These are phyloP conservation scores for Berberis vulgaris DNA, from an alignment of 164 flowering plant species.

Conservation along the genomic window DNA sequence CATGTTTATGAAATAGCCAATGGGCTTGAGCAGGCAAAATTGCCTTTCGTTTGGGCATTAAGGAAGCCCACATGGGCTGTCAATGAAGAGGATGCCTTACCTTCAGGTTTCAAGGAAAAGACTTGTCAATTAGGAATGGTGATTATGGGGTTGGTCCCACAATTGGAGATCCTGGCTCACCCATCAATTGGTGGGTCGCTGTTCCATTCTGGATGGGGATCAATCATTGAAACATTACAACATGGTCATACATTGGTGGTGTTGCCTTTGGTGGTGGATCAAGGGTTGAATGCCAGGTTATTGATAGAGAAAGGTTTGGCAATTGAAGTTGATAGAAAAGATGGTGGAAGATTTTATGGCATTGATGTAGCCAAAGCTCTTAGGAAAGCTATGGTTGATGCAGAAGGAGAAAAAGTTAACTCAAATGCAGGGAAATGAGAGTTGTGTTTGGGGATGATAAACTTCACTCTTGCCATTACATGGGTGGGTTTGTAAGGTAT, in stretches of 20 bases:
- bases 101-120: background rate
- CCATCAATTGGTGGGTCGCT: background rate
- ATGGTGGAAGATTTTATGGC: constrained; percentile 1
- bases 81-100: background rate
- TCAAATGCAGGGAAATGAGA: background rate
- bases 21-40: background rate
- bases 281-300: constrained; percentile 1
- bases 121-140: background rate
- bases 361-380: background rate
- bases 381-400: background rate
- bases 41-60: background rate
- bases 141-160: background rate
- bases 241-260: background rate
- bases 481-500: no score
- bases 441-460: no score
- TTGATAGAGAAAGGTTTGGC: background rate
- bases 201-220: constrained; percentile 1
- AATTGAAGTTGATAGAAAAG: background rate
- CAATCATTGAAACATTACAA: background rate
- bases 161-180: background rate
- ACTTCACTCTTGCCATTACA: no score
- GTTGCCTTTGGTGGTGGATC: background rate
- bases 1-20: background rate
- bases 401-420: background rate
- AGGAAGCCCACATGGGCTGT: background rate